Base-by-base conservation (phyloP, 2,329 filamentous ascomycete species). In the Aureobasidium sp. region DNA sequence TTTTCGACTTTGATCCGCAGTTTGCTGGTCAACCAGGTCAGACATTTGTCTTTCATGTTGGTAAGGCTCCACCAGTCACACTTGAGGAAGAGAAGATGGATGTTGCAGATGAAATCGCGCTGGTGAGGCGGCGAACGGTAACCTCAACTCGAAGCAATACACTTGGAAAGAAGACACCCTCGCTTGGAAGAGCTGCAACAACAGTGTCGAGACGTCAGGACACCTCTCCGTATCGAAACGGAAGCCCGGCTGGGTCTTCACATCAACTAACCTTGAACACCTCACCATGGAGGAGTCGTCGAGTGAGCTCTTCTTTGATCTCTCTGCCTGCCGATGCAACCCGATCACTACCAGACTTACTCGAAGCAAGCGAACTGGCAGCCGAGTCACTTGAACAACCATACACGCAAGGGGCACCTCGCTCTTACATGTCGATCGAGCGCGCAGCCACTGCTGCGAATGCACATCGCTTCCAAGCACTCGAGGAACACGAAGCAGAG, bases 391-490 rank as follows among this genome's bases (percentile, higher is more conserved):
- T 69, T 11, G 71, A 74, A 33, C 69, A 72, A 62, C 71, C 70
- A 1, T 74, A 71, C 40, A 66, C 67, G 17, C 69, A 69, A 35
- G 67, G 65, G 13, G 69, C 69, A 27, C 71, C 71, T 17, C 62
- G 71, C 31, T 72, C 69, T 31, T 68, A 68, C 7, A 67, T 64
- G 2, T 69, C 69, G 7, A 53, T 74, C 11, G 68, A 72, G 42
- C 64, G 71, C n/a, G 70, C 71, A 23, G 70, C 71, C 19, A 88
- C 86, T 21, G 88, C 88, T 47, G 82, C 83, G n/a, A 89, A 84
- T 65, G 83, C 87, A 60, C 82, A 84, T 60, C 79, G 86, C n/a
- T 81, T 88, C 66, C 85, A 86, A 46, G 79, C 79, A 4, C 78
- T 83, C 2, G 77, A 83, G 21, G 79, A 81, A 61, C 65, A 68